Base-by-base conservation (phyloP, 1,284 basidiomycete species). In the Gomphus bonarii region DNA sequence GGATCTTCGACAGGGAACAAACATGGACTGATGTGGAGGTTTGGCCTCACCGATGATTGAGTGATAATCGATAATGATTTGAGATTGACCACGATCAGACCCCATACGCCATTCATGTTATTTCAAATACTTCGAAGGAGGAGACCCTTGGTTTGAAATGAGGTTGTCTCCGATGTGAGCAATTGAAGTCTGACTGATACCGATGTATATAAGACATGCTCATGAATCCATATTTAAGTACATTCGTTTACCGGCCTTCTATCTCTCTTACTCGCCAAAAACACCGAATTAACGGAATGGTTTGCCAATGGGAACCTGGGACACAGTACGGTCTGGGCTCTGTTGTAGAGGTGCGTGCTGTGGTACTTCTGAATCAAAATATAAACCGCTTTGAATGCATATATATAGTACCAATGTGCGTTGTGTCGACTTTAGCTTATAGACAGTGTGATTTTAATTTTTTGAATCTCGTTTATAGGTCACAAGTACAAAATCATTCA, bases 401-500 rank as follows among this genome's bases (percentile, higher is more conserved):
- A 10, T 7, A 28, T 4, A 14, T 38, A 55, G 54, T 55, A 35
- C 28, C 31, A 55, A 55, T 44, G 54, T 36, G 35, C 12, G 16
- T 18, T 20, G 4, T 25, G 20, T 2, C 42, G 35, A 31, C 22
- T 25, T 8, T 14, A 16, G 16, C n/a, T 46, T 31, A 16, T 30
- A 42, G 11, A 12, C 33, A 8, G 28, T 28, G 9, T 33, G 2
- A n/a, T 50, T 22, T 20, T n/a, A 52, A 20, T 16, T 6, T 16
- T 38, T 36, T 52, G 28, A 47, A 16, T 30, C 31, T 48, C 48
- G 55, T 48, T 53, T 36, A 16, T 61, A 88, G 84, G 78, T 31
- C 66, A 70, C 61, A 70, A 68, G 53, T 89, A 87, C 73, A 82
- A 79, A 68, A 82, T 82, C 69, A 79, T 87, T 62, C 84, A 87